A percentile compares a stretch with the other conserved stretches of the same genome.
Evolutionary conservation across 2,329 filamentous ascomycete genomes (phyloP).

Genomic region (Biscogniauxia sp.): DNA sequence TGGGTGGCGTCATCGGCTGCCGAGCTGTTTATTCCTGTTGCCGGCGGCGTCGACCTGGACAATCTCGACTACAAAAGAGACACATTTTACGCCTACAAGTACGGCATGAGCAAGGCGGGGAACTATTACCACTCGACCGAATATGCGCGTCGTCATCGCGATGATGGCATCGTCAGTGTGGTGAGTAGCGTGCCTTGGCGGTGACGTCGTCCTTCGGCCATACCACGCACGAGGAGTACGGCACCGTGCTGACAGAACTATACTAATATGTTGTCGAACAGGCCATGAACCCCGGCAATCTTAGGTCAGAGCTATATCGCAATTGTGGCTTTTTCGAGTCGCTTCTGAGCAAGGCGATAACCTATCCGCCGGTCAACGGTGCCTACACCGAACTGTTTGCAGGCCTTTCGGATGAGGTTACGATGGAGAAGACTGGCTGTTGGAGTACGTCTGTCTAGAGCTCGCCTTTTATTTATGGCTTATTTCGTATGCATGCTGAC

Average conservation of each 20-base stretch:
- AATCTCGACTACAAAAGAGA: slow-evolving; percentile 31
- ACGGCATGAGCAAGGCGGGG: slow-evolving; percentile 31
- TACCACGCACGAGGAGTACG: neutral
- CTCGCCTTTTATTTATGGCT: neutral
- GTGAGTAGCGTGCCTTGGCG: slow-evolving; percentile 14
- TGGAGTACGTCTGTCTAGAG: slow-evolving; percentile 27
- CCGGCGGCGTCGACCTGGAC: slow-evolving; percentile 28
- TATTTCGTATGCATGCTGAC: slow-evolving; percentile 2
- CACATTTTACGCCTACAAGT: slow-evolving; percentile 19
- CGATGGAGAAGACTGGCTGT: slow-evolving; percentile 29
- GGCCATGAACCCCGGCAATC: slow-evolving; percentile 30
- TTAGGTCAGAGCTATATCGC: slow-evolving; percentile 29
- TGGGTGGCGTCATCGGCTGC: slow-evolving; percentile 31
- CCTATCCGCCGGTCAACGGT: slow-evolving; percentile 29
- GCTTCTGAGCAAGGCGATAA: slow-evolving; percentile 18
- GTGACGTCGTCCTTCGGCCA: neutral
- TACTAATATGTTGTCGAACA: slow-evolving; percentile 2
- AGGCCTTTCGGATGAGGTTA: slow-evolving; percentile 37
- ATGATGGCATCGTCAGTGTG: slow-evolving; percentile 28
- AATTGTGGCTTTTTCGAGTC: slow-evolving; percentile 16
- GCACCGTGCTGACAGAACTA: neutral
- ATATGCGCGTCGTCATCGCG: slow-evolving; percentile 23
- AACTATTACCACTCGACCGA: slow-evolving; percentile 31
- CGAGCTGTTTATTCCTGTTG: slow-evolving; percentile 19
- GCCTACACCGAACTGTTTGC: slow-evolving; percentile 44